Evolutionary conservation across 2,329 filamentous ascomycete species (phyloP).

Genomic region (Diaporthe helianthi): DNA sequence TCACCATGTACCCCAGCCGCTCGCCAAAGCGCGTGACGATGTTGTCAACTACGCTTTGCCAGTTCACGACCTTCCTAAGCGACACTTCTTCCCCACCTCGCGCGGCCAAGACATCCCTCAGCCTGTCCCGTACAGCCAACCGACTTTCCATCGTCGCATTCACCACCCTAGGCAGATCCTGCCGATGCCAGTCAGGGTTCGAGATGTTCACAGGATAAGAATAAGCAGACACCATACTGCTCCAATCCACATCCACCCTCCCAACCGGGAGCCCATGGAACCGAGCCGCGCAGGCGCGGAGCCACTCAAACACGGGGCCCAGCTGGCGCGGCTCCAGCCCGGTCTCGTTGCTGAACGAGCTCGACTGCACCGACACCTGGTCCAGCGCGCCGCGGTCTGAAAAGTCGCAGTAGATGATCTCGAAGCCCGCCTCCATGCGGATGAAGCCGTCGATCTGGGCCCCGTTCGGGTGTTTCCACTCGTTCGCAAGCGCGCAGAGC

Average conservation of each 20-base stretch:
- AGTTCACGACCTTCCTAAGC: slow-evolving; percentile 57
- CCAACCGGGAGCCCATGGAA: slow-evolving; percentile 54
- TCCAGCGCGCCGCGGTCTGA: slow-evolving; percentile 45
- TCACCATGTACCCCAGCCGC: slow-evolving; percentile 53
- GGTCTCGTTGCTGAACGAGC: slow-evolving; percentile 36
- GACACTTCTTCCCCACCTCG: slow-evolving; percentile 39
- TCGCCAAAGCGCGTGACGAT: slow-evolving; percentile 67
- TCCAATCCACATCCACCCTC: slow-evolving; percentile 54
- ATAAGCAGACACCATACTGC: slow-evolving; percentile 57
- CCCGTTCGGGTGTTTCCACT: slow-evolving; percentile 49
- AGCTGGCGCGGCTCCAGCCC: slow-evolving; percentile 30
- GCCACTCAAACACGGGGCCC: slow-evolving; percentile 42
- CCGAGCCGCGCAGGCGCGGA: slow-evolving; percentile 50
- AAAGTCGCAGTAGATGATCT: slow-evolving; percentile 74
- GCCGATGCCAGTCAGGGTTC: slow-evolving; percentile 44
- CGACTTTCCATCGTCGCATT: slow-evolving; percentile 35
- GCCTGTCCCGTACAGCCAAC: slow-evolving; percentile 41
- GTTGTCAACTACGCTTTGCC: slow-evolving; percentile 73
- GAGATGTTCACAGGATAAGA: slow-evolving; percentile 59
- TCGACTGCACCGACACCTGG: slow-evolving; percentile 43
- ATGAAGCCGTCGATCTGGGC: slow-evolving; percentile 65
- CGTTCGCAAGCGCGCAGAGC: slow-evolving; percentile 61
- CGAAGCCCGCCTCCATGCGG: slow-evolving; percentile 74
- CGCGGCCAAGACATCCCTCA: slow-evolving; percentile 37
- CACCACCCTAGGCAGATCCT: slow-evolving; percentile 39